phyloP scores from a whole-genome alignment of 768 basidiomycete species.

The Tylopilus cervinicoccineus region DNA sequence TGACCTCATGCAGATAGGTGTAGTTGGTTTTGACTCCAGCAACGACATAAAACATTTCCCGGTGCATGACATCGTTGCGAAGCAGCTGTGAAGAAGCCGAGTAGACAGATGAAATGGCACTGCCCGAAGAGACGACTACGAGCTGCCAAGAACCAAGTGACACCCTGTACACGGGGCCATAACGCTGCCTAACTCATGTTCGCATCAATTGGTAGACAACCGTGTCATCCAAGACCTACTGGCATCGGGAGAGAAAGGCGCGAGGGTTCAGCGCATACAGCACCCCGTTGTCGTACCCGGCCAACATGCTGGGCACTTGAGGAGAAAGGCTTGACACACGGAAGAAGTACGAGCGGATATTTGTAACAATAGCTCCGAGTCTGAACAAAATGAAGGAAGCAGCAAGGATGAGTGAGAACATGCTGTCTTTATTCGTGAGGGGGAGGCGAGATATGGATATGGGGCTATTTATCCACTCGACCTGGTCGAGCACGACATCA shows the following conservation, averaged over 20 bases:
- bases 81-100: slow-evolving; percentile 4
- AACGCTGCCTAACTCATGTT: slow-evolving; percentile 8
- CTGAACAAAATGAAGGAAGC: not conserved
- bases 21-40: slow-evolving; percentile 8
- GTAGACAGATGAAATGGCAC: slow-evolving; percentile 12
- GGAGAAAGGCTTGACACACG: not conserved
- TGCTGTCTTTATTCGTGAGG: not conserved
- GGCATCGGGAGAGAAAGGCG: slow-evolving; percentile 18
- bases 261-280: slow-evolving; percentile 12
- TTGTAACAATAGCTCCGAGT: not conserved
- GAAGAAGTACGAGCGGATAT: not conserved
- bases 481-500: not conserved
- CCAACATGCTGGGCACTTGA: slow-evolving; percentile 9
- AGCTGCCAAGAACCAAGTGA: slow-evolving; percentile 17
- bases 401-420: not conserved
- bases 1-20: slow-evolving; percentile 10
- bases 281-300: slow-evolving; percentile 16
- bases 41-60: slow-evolving; percentile 12
- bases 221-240: slow-evolving; percentile 10
- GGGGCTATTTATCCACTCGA: slow-evolving; percentile 5
- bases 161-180: slow-evolving; percentile 14
- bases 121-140: slow-evolving; percentile 13
- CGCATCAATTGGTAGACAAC: not conserved
- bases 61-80: slow-evolving; percentile 8
- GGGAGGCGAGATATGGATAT: not conserved